Base-by-base conservation (phyloP, 2,329 filamentous ascomycete genomes). In the Colletotrichum aenigma region DNA sequence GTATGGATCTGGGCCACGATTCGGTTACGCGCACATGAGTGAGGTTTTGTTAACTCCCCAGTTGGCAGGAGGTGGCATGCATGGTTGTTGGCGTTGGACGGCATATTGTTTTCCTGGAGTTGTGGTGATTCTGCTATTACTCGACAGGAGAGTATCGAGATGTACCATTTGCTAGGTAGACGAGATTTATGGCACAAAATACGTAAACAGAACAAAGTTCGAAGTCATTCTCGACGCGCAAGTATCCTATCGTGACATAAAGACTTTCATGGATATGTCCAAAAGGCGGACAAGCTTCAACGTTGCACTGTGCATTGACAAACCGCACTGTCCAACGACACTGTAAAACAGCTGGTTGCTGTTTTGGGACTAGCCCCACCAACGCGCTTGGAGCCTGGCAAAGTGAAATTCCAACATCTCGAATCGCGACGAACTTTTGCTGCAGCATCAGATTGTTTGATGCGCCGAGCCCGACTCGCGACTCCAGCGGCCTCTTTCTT, bases 341-440 rank as follows among this genome's bases (percentile, higher is more conserved):
- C 74, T 75, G 74, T 76, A 58, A 62, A 71, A 71, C 85, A 52
- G 84, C 83, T 84, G 67, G 73, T 83, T 85, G 77, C 84, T 82
- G 36, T 76, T 80, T 84, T 76, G 71, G 83, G 83, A 79, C 84
- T 71, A 86, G 84, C 71, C 74, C 71, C 71, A 71, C 74, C 36
- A 43, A 71, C 74, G 66, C 74, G 74, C 65, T 56, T 69, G 65
- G 70, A 60, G 34, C 38, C 66, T 66, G 52, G 38, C 68, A 76
- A 76, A 72, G 52, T 60, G 73, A 77, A 77, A 74, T 75, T 77
- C 71, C 76, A 66, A 75, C 70, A 75, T 58, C 74, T 71, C 67
- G 56, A 69, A 76, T 71, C 73, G 75, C 73, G 73, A 69, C 75
- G 64, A 67, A 32, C 60, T 65, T 76, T 55, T 69, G 65, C 64